Base-by-base conservation (phyloP, 2,329 filamentous ascomycete genomes). In the Berkeleyomyces basicola region DNA sequence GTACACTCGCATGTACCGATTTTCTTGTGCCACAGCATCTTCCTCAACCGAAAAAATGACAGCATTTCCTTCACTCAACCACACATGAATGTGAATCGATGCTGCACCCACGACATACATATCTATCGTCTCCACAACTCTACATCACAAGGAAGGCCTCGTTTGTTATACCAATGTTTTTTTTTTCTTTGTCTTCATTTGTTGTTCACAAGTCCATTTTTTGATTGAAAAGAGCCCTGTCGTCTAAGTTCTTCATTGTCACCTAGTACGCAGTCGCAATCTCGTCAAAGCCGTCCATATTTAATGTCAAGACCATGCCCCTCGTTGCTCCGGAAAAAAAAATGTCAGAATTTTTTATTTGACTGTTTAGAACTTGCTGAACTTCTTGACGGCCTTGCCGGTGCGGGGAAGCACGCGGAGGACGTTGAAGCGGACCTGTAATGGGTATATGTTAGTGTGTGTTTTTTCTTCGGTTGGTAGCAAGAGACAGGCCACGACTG, bases 391-490 rank as follows among this genome's bases (percentile, higher is more conserved):
- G 72, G 84, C 80, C 87, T 96, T 96, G 80, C 91, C 90, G 73
- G 90, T 96, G 81, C 91, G 86, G 79, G 92, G 92, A 74, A 97
- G 88, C 73, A 99, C 93, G 75, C 93, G 91, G 76, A 99, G 89
- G 76, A 96, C 91, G 83, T 99, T 99, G 89, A 99, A 99, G 76
- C 93, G 93, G 75, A 96, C 88, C 90, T 95, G 69, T 59, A 65
- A 61, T 61, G 66, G 36, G 49, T 57, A 3, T 14, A 58, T 51
- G 42, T 64, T 64, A 33, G 33, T 55, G 61, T 40, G 23, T 37
- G 23, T 46, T 47, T n/a, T 43, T 7, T 59, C 58, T 59, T 51
- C 58, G 14, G 42, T 10, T 46, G 4, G 43, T n/a, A 46, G 4
- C 11, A 23, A 23, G 23, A 23, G 23, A 23, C 23, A n/a, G 43